Conservation (phyloP, 2,329 filamentous ascomycete genomes). For the Beauveria rudraprayagi region DNA sequence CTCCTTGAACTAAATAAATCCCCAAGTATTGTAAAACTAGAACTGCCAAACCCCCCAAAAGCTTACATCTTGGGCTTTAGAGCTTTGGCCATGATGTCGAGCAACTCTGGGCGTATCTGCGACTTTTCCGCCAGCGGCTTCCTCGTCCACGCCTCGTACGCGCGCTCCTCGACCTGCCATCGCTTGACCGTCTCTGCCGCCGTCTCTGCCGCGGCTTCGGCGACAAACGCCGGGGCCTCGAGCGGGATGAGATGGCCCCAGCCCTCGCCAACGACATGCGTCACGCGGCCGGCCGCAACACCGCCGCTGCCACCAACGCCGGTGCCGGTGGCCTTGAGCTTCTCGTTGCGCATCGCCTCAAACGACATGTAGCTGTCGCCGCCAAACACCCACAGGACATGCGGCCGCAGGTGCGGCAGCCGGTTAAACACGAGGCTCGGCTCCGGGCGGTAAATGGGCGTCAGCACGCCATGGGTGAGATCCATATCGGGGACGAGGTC, state of each 20-base stretch:
- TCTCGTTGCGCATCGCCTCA: slow-evolving; percentile 43
- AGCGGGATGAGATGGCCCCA: slow-evolving; percentile 78
- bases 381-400: slow-evolving; percentile 63
- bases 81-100: slow-evolving; percentile 47
- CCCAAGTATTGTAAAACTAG: not conserved
- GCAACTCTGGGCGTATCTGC: slow-evolving; percentile 33
- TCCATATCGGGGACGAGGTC: slow-evolving; percentile 39
- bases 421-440: slow-evolving; percentile 45
- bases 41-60: no score
- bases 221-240: slow-evolving; percentile 63
- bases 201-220: slow-evolving; percentile 50
- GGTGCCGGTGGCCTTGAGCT: slow-evolving; percentile 55
- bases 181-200: slow-evolving; percentile 46
- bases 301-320: slow-evolving; percentile 63
- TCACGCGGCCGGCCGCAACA: slow-evolving; percentile 55
- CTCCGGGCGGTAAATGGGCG: slow-evolving; percentile 62
- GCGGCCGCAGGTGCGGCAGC: slow-evolving; percentile 54
- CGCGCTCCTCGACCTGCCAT: slow-evolving; percentile 50
- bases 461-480: slow-evolving; percentile 26
- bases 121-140: slow-evolving; percentile 45
- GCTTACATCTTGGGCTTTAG: slow-evolving; percentile 18
- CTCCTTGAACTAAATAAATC: no score
- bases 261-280: slow-evolving; percentile 53
- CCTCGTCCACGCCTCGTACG: slow-evolving; percentile 48
- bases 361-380: slow-evolving; percentile 47